Conservation (phyloP, 2,329 filamentous ascomycete genomes). For the Graphiopsis chlorocephala region DNA sequence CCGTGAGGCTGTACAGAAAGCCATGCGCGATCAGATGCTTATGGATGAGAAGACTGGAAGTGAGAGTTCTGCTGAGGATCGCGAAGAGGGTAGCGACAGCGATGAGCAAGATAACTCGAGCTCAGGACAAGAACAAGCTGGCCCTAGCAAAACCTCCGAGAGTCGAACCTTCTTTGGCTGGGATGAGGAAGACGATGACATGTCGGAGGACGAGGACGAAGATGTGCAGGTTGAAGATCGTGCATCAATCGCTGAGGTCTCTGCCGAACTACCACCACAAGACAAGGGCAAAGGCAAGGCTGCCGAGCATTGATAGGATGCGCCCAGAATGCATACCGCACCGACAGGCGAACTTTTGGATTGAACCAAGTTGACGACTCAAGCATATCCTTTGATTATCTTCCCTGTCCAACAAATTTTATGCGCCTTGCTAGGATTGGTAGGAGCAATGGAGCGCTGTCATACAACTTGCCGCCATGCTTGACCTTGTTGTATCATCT, state of each 20-base stretch:
- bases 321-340: neutral
- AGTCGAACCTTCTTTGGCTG: constrained; percentile 67
- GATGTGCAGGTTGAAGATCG: constrained; percentile 26
- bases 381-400: neutral
- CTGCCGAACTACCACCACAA: constrained; percentile 31
- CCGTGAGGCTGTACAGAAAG: constrained; percentile 68
- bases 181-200: constrained; percentile 61
- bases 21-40: constrained; percentile 60
- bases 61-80: constrained; percentile 43
- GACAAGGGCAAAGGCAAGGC: constrained; percentile 43
- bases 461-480: neutral
- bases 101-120: constrained; percentile 31
- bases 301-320: neutral
- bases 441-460: neutral
- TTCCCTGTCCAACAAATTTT: neutral
- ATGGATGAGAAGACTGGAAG: constrained; percentile 46
- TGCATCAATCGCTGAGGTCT: neutral
- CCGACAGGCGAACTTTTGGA: neutral
- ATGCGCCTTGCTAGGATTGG: neutral
- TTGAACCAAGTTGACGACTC: neutral
- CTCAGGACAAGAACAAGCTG: constrained; percentile 29
- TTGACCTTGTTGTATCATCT: neutral
- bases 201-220: constrained; percentile 47
- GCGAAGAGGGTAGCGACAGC: constrained; percentile 39
- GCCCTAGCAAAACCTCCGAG: constrained; percentile 37